These are phyloP conservation scores for Syzygium syzygioides DNA, from an alignment of 441 rosid genomes.

Conservation along the genomic window DNA sequence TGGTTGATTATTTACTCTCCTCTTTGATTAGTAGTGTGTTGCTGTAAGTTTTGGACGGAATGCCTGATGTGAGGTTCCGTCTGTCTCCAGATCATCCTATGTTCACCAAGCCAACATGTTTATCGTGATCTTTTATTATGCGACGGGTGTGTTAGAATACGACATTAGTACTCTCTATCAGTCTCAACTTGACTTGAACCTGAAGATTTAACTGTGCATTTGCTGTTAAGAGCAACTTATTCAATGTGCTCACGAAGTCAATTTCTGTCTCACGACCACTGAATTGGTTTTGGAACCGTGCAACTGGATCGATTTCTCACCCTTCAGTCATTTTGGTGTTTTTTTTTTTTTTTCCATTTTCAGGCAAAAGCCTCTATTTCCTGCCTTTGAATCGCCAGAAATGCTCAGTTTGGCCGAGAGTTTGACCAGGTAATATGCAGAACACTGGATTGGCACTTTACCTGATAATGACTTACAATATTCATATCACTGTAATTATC, in stretches of 20 bases:
- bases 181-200: not conserved
- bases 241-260: not conserved
- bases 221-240: not conserved
- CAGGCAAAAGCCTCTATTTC: slow-evolving; percentile 78
- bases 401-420: slow-evolving; percentile 77
- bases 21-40: not conserved
- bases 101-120: not conserved
- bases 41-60: not conserved
- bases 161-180: not conserved
- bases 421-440: slow-evolving; percentile 54
- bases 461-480: not conserved
- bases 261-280: not conserved
- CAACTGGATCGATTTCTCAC: not conserved
- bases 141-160: not conserved
- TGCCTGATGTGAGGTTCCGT: not conserved
- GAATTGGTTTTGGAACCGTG: not conserved
- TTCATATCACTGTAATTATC: not conserved
- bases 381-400: slow-evolving; percentile 83
- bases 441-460: not conserved
- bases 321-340: not conserved
- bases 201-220: not conserved
- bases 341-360: not conserved
- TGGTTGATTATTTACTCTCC: not conserved
- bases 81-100: not conserved
- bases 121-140: not conserved